Conservation (phyloP, 1,284 basidiomycete genomes). For the Psilocybe mexicana region DNA sequence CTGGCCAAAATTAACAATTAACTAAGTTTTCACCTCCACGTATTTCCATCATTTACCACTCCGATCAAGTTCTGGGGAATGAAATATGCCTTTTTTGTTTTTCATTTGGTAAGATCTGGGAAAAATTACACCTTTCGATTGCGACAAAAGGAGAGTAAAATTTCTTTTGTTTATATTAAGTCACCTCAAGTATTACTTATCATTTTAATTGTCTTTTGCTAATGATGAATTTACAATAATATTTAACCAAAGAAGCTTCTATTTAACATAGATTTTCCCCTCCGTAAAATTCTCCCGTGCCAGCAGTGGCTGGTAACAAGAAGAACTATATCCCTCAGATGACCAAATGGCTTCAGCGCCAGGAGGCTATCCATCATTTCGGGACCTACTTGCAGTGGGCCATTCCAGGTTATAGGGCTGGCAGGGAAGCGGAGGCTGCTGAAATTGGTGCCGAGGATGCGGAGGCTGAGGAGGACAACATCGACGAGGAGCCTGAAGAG, state of each 20-base stretch:
- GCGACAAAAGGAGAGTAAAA: neutral
- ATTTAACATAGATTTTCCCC: neutral
- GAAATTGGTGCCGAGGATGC: neutral
- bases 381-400: conserved; percentile 19
- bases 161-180: neutral
- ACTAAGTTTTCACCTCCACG: neutral
- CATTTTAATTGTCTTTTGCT: neutral
- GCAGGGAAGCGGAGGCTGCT: no score
- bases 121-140: neutral
- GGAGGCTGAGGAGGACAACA: no score
- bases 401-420: neutral
- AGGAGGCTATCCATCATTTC: conserved; percentile 19
- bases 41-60: neutral
- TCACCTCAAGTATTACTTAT: neutral
- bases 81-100: neutral
- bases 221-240: neutral
- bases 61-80: neutral
- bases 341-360: conserved; percentile 26
- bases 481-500: no score
- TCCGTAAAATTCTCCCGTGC: neutral
- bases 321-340: conserved; percentile 27
- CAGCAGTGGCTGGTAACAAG: conserved; percentile 22
- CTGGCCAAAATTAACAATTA: neutral
- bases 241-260: neutral
- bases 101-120: neutral